Evolutionary conservation across 768 basidiomycete species (phyloP).

Genomic region (Inosperma sp.): DNA sequence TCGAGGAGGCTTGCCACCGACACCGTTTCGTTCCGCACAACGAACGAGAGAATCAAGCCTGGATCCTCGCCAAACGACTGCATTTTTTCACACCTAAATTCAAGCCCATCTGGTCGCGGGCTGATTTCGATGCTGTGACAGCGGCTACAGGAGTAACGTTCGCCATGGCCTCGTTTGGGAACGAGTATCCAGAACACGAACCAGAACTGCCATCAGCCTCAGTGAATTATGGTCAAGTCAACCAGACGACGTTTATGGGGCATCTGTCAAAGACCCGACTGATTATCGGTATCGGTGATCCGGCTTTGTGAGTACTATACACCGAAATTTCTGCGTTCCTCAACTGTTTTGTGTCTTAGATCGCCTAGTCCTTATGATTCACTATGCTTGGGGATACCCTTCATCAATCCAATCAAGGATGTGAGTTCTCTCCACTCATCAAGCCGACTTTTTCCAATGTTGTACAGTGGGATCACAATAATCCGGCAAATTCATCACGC

Average conservation of each 20-base stretch:
- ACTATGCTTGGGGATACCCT: not conserved
- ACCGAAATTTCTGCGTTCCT: not conserved
- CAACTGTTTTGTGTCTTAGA: not conserved
- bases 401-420: not conserved
- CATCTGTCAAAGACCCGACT: constrained; percentile 3
- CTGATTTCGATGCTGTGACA: not conserved
- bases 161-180: not conserved
- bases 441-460: not conserved
- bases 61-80: constrained; percentile 3
- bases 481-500: not conserved
- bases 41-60: not conserved
- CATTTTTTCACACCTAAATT: constrained; percentile 1
- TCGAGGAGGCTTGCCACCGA: not conserved
- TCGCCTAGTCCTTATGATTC: constrained; percentile 5
- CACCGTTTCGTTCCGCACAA: not conserved
- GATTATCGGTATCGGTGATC: constrained; percentile 4
- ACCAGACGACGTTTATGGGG: not conserved
- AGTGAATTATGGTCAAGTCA: not conserved
- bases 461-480: not conserved
- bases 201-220: not conserved
- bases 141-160: not conserved
- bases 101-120: not conserved
- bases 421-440: not conserved
- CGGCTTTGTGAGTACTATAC: not conserved
- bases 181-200: not conserved